A percentile compares a stretch with the other conserved stretches of the same genome.
phyloP scores from a whole-genome alignment of 78 protist species.

The Guillardia theta region DNA sequence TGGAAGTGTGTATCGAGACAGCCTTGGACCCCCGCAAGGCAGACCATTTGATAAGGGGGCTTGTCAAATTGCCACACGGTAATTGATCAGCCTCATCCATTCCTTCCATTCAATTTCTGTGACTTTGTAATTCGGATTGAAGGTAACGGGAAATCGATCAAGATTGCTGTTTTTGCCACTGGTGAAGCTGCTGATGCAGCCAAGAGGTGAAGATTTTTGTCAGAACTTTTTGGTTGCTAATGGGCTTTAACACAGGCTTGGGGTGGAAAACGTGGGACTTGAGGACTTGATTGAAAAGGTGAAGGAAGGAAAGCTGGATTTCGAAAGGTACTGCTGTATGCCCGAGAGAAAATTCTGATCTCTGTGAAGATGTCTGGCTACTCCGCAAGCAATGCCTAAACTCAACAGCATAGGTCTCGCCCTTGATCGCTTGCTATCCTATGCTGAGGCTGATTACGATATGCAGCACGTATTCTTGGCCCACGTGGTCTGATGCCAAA shows the following conservation, averaged over 20 bases:
- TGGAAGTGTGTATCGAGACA: too few relatives aligned
- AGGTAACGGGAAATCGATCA: neutral
- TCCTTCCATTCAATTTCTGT: too few relatives aligned
- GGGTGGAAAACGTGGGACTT: constrained; percentile 11
- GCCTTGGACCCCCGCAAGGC: constrained; percentile 30
- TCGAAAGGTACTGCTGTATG: neutral
- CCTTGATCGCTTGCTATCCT: neutral
- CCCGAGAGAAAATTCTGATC: neutral
- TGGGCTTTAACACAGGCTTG: neutral
- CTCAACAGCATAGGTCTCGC: neutral
- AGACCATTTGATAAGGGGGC: neutral
- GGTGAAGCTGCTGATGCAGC: neutral
- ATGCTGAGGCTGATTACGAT: neutral
- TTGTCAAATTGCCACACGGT: neutral
- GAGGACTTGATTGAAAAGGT: constrained; percentile 18
- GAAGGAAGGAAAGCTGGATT: neutral
- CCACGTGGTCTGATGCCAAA: constrained; percentile 42
- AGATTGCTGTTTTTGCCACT: constrained; percentile 16
- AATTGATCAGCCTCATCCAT: too few relatives aligned
- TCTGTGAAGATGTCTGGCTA: neutral
- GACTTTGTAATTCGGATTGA: too few relatives aligned
- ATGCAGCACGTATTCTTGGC: constrained; percentile 10
- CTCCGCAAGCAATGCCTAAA: neutral
- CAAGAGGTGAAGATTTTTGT: neutral
- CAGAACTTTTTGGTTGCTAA: neutral